These are phyloP conservation scores for Sclerotinia subarctica DNA, from an alignment of 2,329 filamentous ascomycete species.

Conservation along the genomic window DNA sequence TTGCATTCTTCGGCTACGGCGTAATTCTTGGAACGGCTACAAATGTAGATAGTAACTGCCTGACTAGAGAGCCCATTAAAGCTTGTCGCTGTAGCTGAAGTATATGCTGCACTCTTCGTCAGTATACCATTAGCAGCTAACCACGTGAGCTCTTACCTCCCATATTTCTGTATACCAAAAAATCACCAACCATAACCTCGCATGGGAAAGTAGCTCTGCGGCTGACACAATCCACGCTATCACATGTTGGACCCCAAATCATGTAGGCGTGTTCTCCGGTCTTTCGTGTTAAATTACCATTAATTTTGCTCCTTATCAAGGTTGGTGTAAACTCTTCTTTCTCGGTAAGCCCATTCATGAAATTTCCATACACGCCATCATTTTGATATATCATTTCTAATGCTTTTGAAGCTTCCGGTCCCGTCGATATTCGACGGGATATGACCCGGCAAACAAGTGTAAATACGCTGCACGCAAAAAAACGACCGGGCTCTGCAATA, in stretches of 20 bases:
- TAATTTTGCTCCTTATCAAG: background rate
- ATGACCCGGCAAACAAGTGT: constrained; percentile 2
- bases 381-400: constrained; percentile 8
- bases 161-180: background rate
- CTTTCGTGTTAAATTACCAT: background rate
- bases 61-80: background rate
- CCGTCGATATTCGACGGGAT: constrained; percentile 1
- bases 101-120: background rate
- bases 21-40: background rate
- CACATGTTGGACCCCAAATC: background rate
- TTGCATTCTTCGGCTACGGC: background rate
- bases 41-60: background rate
- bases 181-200: background rate
- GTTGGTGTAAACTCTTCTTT: background rate
- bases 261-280: background rate
- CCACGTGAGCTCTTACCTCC: background rate
- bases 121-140: background rate
- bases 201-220: background rate
- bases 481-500: background rate
- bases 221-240: background rate
- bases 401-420: background rate
- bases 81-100: constrained; percentile 2
- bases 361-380: background rate
- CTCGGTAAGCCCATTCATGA: constrained; percentile 1
- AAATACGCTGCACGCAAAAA: background rate